These are phyloP conservation scores for Trichocladium uniseriatum DNA, from an alignment of 495 filamentous ascomycete species.

Conservation along the genomic window DNA sequence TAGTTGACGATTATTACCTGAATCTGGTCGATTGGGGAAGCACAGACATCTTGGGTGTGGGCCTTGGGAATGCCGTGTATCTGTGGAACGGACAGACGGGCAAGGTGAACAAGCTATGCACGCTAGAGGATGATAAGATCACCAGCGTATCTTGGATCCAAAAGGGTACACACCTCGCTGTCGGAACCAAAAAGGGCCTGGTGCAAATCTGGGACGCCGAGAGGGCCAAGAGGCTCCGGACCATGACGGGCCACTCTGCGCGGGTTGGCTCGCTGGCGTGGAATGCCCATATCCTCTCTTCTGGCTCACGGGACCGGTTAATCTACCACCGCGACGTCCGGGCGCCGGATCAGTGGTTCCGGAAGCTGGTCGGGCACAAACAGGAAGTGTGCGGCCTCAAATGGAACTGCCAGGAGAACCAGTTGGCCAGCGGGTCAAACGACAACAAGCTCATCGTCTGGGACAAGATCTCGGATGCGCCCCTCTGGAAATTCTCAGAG, in stretches of 20 bases:
- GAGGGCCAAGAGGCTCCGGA: constrained; percentile 69
- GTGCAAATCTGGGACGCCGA: constrained; percentile 98
- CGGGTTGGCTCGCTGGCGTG: constrained; percentile 87
- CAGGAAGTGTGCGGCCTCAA: constrained; percentile 97
- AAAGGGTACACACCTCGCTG: constrained; percentile 84
- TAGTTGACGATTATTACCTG: constrained; percentile 95
- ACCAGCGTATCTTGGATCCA: constrained; percentile 98
- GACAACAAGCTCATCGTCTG: constrained; percentile 98
- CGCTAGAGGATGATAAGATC: constrained; percentile 84
- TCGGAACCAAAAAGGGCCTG: constrained; percentile 85
- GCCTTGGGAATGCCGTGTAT: constrained; percentile 87
- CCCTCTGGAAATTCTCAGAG: constrained; percentile 83
- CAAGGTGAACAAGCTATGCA: constrained; percentile 83
- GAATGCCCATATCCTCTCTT: constrained; percentile 96
- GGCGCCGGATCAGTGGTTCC: constrained; percentile 80
- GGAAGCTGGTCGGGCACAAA: constrained; percentile 84
- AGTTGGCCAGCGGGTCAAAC: constrained; percentile 93
- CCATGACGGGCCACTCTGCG: constrained; percentile 92
- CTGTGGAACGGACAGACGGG: constrained; percentile 94
- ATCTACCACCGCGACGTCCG: constrained; percentile 96
- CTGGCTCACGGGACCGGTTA: constrained; percentile 82
- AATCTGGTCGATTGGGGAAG: constrained; percentile 99
- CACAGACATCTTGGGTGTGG: constrained; percentile 84
- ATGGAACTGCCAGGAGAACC: constrained; percentile 93
- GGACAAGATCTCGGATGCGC: constrained; percentile 83